These are phyloP conservation scores for Kurtzmaniella quercitrusa DNA, from an alignment of 1,139 yeast species.

Conservation along the genomic window DNA sequence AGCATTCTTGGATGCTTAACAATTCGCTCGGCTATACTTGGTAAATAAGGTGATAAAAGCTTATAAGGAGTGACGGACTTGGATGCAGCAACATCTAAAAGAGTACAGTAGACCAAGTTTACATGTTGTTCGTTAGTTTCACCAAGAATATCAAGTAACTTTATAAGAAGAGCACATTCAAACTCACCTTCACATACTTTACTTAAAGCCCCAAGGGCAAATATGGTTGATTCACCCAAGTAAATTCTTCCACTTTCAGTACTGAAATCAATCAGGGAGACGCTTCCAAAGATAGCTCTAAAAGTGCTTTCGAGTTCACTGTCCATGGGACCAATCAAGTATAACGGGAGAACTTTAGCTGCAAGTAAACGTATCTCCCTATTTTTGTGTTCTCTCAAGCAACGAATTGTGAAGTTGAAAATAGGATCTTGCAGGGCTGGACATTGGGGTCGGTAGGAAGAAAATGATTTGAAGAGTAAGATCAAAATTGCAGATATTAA, in stretches of 20 bases:
- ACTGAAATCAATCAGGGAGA: constrained; percentile 34
- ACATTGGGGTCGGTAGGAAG: constrained; percentile 39
- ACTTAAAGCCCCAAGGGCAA: constrained; percentile 60
- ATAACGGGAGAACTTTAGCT: constrained; percentile 44
- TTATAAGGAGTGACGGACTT: constrained; percentile 59
- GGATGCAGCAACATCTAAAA: constrained; percentile 44
- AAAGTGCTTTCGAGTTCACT: constrained; percentile 35
- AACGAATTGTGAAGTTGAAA: constrained; percentile 20
- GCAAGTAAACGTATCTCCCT: constrained; percentile 53
- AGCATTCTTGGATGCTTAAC: constrained; percentile 60
- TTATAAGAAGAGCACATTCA: constrained; percentile 55
- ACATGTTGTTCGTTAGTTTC: constrained; percentile 58
- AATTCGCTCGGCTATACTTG: constrained; percentile 64
- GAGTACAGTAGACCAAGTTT: constrained; percentile 58
- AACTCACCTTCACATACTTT: constrained; percentile 57
- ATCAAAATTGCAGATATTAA: constrained; percentile 41
- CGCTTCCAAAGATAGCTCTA: constrained; percentile 27
- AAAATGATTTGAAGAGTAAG: constrained; percentile 43
- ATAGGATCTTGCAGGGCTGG: constrained; percentile 16
- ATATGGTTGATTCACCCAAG: constrained; percentile 59
- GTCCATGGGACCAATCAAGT: constrained; percentile 25
- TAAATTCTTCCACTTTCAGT: constrained; percentile 22
- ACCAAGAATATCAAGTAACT: constrained; percentile 56
- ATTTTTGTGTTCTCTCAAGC: constrained; percentile 24
- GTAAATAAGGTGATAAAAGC: constrained; percentile 72